Evolutionary conservation across 2,329 filamentous ascomycete genomes (phyloP), one percentile per base, ranked within the genome.

Genomic region (Pseudogymnoascus pannorum): DNA sequence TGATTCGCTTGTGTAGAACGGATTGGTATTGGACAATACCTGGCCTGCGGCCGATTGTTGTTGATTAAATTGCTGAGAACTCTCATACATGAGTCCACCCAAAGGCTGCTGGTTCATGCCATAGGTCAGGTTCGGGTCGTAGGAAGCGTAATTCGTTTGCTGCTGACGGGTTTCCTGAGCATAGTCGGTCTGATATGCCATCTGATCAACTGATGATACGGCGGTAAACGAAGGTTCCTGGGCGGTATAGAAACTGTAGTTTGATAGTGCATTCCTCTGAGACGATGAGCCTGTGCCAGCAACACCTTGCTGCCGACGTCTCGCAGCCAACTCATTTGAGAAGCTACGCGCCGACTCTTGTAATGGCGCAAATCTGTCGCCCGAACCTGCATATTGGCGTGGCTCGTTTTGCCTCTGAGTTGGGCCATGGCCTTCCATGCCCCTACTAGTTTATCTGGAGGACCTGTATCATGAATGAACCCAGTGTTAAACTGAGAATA

Each of bases 401-500:
- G 48, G 48, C 48, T 54, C 48, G 5, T 54, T 31, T 31, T 54
- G 48, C 48, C 48, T 54, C 48, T 26, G 48, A n/a, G 48, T 54
- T 54, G 48, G 48, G 48, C 48, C 48, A 54, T 54, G 48, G 48
- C 48, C 48, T 5, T 54, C 48, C 48, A 54, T 54, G 48, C 48
- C 48, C 48, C 48, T 54, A 54, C 26, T 54, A 54, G n/a, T 54
- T 54, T 14, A 24, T 26, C n/a, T 54, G 1, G 5, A 31, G n/a
- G n/a, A 31, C 24, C 18, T 54, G 31, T 54, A 31, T 54, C 48
- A 54, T 54, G 26, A 54, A 54, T 12, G 26, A 14, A 20, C 26
- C 8, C 16, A 54, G 16, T 54, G 31, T 31, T 31, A 16, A 3
- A 54, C 26, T 31, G 48, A 31, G 31, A 54, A 31, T 54, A 16